These are phyloP conservation scores for Cairneyella variabilis DNA, from an alignment of 495 filamentous ascomycete genomes.

Conservation along the genomic window DNA sequence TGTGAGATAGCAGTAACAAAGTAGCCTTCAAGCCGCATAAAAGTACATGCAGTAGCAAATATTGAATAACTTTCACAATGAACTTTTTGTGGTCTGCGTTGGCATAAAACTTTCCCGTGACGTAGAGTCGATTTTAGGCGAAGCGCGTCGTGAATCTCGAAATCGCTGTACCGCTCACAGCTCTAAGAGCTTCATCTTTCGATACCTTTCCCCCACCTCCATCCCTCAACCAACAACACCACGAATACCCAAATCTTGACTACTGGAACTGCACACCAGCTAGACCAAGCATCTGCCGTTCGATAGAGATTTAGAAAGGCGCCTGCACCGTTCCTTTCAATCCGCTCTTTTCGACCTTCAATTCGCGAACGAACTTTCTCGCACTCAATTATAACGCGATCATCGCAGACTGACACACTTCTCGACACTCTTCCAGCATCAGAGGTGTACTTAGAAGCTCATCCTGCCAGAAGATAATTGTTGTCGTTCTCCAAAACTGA, in stretches of 20 bases:
- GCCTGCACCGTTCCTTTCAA: constrained; percentile 30
- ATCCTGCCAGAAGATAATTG: constrained; percentile 3
- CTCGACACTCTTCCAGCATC: background rate
- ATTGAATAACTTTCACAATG: too few relatives aligned
- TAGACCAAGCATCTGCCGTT: constrained; percentile 4
- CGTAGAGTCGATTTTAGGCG: constrained; percentile 7
- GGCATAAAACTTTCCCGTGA: constrained; percentile 2
- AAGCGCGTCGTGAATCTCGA: constrained; percentile 5
- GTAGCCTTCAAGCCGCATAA: too few relatives aligned
- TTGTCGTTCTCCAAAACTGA: constrained; percentile 1
- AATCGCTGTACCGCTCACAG: background rate
- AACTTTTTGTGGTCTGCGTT: constrained; percentile 8
- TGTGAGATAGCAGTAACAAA: too few relatives aligned
- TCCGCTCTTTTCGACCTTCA: constrained; percentile 23
- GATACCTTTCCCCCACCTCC: constrained; percentile 7
- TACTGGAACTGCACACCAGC: constrained; percentile 13
- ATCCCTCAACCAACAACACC: constrained; percentile 9
- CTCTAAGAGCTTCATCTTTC: constrained; percentile 8
- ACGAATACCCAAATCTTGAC: constrained; percentile 7
- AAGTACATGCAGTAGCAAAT: too few relatives aligned
- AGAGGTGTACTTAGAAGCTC: background rate
- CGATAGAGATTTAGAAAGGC: constrained; percentile 21
- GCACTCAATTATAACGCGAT: background rate
- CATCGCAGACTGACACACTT: constrained; percentile 3
- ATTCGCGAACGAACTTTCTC: background rate